Percentiles rank a stretch among this genome's conserved stretches.
These are phyloP conservation scores for Ceratocystis smalleyi DNA, from an alignment of 2,329 filamentous ascomycete genomes.

Conservation along the genomic window DNA sequence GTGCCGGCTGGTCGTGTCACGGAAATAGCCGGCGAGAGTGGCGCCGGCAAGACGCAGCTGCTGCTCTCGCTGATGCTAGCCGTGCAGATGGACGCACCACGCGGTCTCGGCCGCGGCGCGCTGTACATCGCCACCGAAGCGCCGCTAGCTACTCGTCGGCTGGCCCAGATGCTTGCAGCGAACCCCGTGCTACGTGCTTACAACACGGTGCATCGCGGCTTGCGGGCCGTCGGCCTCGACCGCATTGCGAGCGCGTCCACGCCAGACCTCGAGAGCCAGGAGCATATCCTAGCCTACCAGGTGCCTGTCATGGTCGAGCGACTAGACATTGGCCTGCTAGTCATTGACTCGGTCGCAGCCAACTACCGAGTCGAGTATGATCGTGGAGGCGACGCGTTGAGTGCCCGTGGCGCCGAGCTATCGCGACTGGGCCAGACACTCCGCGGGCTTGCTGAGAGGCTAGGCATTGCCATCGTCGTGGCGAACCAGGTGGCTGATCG, in stretches of 20 bases:
- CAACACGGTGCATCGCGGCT: conserved; percentile 31
- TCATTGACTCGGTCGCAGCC: conserved; percentile 83
- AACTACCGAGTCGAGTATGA: conserved; percentile 85
- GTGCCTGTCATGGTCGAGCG: conserved; percentile 69
- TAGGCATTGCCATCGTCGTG: conserved; percentile 72
- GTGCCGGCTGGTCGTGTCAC: conserved; percentile 68
- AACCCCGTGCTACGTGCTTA: conserved; percentile 23
- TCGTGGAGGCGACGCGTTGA: conserved; percentile 42
- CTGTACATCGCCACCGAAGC: conserved; percentile 93
- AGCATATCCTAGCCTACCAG: conserved; percentile 87
- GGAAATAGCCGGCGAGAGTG: conserved; percentile 85
- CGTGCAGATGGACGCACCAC: conserved; percentile 61
- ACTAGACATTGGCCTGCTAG: conserved; percentile 62
- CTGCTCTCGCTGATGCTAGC: conserved; percentile 72
- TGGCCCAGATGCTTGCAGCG: conserved; percentile 56
- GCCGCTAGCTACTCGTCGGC: conserved; percentile 62
- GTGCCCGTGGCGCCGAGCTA: conserved; percentile 60
- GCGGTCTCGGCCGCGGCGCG: conserved; percentile 55
- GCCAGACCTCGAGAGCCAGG: conserved; percentile 83
- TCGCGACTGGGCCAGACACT: conserved; percentile 61
- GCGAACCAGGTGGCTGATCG: conserved; percentile 93
- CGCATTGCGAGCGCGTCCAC: conserved; percentile 66
- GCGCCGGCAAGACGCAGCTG: conserved; percentile 88
- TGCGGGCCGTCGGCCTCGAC: conserved; percentile 45
- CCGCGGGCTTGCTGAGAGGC: conserved; percentile 55